Base-by-base conservation (phyloP, 164 flowering plant genomes). In the Kingdonia uniflora region DNA sequence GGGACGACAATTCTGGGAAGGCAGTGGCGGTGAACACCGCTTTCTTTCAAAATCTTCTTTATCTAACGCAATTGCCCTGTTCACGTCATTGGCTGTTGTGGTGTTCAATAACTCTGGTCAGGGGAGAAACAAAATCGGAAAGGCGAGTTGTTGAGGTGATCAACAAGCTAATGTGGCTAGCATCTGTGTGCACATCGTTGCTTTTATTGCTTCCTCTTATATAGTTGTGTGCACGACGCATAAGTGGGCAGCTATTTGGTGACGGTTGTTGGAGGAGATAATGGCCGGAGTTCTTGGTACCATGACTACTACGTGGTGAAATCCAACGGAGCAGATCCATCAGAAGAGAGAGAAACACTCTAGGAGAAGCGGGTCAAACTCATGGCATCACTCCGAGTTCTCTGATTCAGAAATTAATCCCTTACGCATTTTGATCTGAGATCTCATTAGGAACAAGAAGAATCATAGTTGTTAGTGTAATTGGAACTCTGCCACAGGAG, bases 131-230 rank as follows among this genome's bases (percentile, higher is more conserved):
- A 20, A 80, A 82, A 59, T 54, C 84, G 0, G 94, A 78, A 67
- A 76, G 80, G 61, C 56, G 69, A 57, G 88, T 82, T 6, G 77
- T 80, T 45, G 78, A 63, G 55, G 79, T 84, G 57, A 84, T 84
- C 67, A 84, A 84, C 55, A 84, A 84, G 71, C 51, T 84, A 52
- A 84, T 84, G 94, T 84, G 88, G 94, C 57, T 85, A 57, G 94
- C 94, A 17, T 75, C 94, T 21, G 84, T 78, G 1, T 80, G 82
- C 71, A 85, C 94, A 8, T 54, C 88, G 74, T 80, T 23, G 76
- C 86, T 0, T 82, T 82, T 53, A 78, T 82, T n/a, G 73, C 94
- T 14, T 74, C 94, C 2, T 75, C 86, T 6, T 85, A 80, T 35
- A 85, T 85, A 33, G 84, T 84, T 19, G 84, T 82, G 19, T 88